Evolutionary conservation across 768 basidiomycete species (phyloP), one percentile per base, ranked within the genome.

Genomic region (Coprinellus aureogranulatus): DNA sequence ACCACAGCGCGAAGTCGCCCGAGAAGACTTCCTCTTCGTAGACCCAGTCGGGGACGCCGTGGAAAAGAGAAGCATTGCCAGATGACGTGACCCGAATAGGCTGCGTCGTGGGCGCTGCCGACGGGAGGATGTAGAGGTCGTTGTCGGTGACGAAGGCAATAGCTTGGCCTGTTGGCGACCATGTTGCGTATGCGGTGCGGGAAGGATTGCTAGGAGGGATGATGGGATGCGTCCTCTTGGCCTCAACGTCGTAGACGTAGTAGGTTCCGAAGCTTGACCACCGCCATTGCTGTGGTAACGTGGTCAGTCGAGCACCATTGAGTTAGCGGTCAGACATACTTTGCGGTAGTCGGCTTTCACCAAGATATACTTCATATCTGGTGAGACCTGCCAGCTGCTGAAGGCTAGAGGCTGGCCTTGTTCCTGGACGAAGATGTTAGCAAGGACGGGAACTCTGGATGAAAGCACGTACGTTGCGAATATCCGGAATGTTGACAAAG

Each of bases 31-130:
- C 94, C 67, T 96, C 93, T 69, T 96, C 94, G 70, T 95, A 95
- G 4, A 98, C 96, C 96, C 97, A 98, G 68, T 97, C 94, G 0
- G 94, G 92, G 1, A 97, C 90, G 6, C 97, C 97, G 65, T 98
- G 86, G 78, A 98, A 97, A 16, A 95, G 78, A 0, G 89, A 88
- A 0, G 84, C 80, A 52, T 88, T 90, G 0, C 97, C 97, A 14
- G 87, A 83, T 1, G 77, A 75, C 1, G 96, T 99, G 10, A 98
- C 79, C 10, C 88, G 87, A 50, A 95, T 87, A 10, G 87, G 75
- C 14, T 75, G 62, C 1, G 77, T 67, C 2, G 73, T 69, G 8
- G 72, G 63, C 86, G 80, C 75, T 1, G 86, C 83, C 40, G 82
- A 81, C 3, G 88, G 80, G 20, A 92, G 72, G 49, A 98, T 76